Evolutionary conservation across 148 eudicot species (phyloP).

Genomic region (Rhododendron ovatum): DNA sequence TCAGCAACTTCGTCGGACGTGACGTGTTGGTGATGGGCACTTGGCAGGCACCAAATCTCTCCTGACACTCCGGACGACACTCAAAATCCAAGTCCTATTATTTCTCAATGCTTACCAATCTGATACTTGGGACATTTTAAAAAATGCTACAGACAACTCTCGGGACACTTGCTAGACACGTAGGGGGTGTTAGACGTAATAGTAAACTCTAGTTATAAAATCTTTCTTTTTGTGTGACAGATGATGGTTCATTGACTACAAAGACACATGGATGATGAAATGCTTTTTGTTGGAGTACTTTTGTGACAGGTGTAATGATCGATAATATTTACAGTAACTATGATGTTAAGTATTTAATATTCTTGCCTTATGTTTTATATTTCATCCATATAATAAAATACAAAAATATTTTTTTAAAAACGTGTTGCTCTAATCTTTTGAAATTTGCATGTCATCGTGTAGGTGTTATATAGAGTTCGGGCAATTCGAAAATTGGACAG

Average conservation of each 20-base stretch:
- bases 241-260: neutral
- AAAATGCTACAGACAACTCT: neutral
- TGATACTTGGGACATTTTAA: neutral
- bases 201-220: neutral
- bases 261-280: neutral
- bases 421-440: neutral
- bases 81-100: neutral
- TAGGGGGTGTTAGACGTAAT: neutral
- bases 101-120: neutral
- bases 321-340: neutral
- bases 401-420: neutral
- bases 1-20: no score
- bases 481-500: neutral
- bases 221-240: neutral
- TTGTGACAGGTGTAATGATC: neutral
- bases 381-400: neutral
- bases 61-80: neutral
- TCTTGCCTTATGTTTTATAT: neutral
- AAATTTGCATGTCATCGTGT: neutral
- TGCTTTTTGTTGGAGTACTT: neutral
- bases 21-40: neutral
- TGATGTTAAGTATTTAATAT: neutral
- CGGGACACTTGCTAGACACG: neutral
- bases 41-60: neutral
- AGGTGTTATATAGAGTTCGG: neutral